Percentiles rank a stretch among this genome's conserved stretches.
Conservation (phyloP, 495 filamentous ascomycete genomes). For the Cetradonia linearis region DNA sequence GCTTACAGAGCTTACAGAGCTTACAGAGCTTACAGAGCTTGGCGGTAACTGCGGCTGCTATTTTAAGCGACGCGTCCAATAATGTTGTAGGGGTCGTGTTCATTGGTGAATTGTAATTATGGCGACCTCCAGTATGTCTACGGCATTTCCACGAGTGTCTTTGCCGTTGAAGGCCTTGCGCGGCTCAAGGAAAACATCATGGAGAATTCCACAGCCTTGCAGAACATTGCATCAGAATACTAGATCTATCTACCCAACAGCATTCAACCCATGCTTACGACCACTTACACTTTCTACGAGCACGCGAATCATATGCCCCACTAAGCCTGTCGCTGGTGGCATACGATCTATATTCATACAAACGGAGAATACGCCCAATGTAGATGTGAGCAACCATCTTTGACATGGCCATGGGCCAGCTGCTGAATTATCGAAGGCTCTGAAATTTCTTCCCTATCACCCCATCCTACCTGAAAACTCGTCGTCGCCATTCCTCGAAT, state of each 20-base stretch:
- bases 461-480: conserved; percentile 65
- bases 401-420: not conserved
- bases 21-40: not conserved
- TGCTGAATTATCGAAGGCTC: conserved; percentile 36
- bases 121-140: not conserved
- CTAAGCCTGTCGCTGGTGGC: conserved; percentile 22
- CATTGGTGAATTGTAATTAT: not conserved
- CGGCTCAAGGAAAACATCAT: not conserved
- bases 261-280: not conserved
- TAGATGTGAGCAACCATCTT: conserved; percentile 49
- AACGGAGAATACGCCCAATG: conserved; percentile 86
- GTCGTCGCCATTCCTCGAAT: conserved; percentile 74
- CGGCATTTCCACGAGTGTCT: not conserved
- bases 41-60: not conserved
- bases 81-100: not conserved
- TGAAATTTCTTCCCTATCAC: conserved; percentile 91
- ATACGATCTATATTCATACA: conserved; percentile 91
- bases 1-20: not conserved
- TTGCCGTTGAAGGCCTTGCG: not conserved
- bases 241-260: not conserved
- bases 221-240: conserved; percentile 4
- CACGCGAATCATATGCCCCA: not conserved
- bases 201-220: not conserved
- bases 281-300: not conserved
- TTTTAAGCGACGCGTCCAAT: not conserved